Percentiles rank a stretch among this genome's conserved stretches.
Evolutionary conservation across 495 filamentous ascomycete species (phyloP).

Genomic region (Choiromyces venosus): DNA sequence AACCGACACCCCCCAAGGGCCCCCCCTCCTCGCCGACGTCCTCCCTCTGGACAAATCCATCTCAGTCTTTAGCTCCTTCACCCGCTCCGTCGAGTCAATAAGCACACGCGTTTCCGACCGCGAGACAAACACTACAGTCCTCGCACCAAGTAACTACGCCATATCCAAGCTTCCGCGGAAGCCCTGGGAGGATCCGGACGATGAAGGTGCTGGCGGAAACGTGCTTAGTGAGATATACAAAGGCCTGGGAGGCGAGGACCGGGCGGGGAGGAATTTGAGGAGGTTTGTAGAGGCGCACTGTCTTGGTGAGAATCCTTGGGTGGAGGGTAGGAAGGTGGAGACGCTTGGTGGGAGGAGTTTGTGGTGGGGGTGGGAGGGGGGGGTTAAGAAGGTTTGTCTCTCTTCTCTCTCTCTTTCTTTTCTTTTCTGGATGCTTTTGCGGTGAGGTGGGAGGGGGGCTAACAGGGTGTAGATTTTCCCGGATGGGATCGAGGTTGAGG

Average conservation of each 20-base stretch:
- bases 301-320: slow-evolving; percentile 71
- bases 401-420: not conserved
- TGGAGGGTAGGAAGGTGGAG: slow-evolving; percentile 63
- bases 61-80: slow-evolving; percentile 82
- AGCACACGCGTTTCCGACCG: slow-evolving; percentile 64
- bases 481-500: slow-evolving; percentile 56
- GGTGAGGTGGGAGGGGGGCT: not conserved
- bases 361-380: slow-evolving; percentile 74
- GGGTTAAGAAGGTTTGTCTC: slow-evolving; percentile 60
- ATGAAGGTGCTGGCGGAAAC: slow-evolving; percentile 66
- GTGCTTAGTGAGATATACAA: slow-evolving; percentile 61
- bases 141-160: slow-evolving; percentile 78
- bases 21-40: slow-evolving; percentile 68
- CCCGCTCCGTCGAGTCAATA: slow-evolving; percentile 70
- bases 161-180: slow-evolving; percentile 76
- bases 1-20: slow-evolving; percentile 33
- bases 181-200: slow-evolving; percentile 85
- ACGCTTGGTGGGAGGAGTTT: slow-evolving; percentile 66
- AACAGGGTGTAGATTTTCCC: slow-evolving; percentile 55
- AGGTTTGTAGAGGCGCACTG: slow-evolving; percentile 86
- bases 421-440: not conserved
- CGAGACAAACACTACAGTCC: slow-evolving; percentile 72
- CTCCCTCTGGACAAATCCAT: slow-evolving; percentile 74
- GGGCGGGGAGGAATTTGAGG: slow-evolving; percentile 71
- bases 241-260: slow-evolving; percentile 68